Evolutionary conservation across 2,329 filamentous ascomycete species (phyloP).

Genomic region (Myriosclerotinia curreyana): DNA sequence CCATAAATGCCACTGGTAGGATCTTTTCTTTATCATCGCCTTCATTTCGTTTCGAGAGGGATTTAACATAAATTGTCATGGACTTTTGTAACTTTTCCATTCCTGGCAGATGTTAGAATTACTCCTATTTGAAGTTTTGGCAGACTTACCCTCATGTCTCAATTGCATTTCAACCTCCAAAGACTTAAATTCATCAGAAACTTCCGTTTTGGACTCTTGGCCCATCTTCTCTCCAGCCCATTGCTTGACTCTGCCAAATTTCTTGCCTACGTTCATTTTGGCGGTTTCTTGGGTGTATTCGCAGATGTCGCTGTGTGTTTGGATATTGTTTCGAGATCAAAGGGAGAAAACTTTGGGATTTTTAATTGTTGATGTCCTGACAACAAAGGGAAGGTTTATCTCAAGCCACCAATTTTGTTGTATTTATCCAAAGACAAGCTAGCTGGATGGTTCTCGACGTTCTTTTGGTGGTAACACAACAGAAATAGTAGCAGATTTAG

Average conservation of each 20-base stretch:
- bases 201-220: constrained; percentile 78
- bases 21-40: constrained; percentile 84
- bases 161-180: constrained; percentile 88
- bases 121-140: not conserved
- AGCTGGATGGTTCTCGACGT: not conserved
- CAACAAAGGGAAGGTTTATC: constrained; percentile 2
- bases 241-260: constrained; percentile 93
- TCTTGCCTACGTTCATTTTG: constrained; percentile 58
- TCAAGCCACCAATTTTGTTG: not conserved
- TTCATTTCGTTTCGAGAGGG: constrained; percentile 78
- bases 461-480: not conserved
- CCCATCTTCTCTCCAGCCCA: constrained; percentile 98
- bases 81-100: constrained; percentile 87
- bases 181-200: constrained; percentile 86
- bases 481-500: not conserved
- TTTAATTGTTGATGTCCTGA: constrained; percentile 3
- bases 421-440: constrained; percentile 10
- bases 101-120: constrained; percentile 52
- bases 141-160: constrained; percentile 72
- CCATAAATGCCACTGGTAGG: constrained; percentile 74
- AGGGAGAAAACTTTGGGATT: not conserved
- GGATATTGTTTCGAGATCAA: not conserved
- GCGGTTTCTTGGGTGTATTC: constrained; percentile 22
- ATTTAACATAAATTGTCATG: constrained; percentile 84
- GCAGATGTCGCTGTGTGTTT: not conserved